Evolutionary conservation across 495 filamentous ascomycete genomes (phyloP).

Genomic region (Penicillium roqueforti): DNA sequence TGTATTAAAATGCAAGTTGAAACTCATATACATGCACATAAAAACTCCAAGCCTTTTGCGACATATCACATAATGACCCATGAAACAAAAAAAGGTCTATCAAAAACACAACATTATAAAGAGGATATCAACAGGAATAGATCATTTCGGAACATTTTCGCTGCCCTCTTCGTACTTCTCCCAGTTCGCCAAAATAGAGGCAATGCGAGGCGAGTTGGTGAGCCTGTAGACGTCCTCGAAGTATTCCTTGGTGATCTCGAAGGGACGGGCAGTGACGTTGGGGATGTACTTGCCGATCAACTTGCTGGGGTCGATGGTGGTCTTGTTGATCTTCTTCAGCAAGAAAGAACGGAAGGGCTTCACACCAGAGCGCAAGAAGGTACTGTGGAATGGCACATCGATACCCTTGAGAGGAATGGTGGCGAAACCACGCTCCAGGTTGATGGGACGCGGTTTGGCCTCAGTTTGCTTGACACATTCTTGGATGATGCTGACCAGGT

Average conservation of each 20-base stretch:
- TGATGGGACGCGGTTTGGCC: slow-evolving; percentile 79
- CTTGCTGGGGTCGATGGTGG: slow-evolving; percentile 93
- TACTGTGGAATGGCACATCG: slow-evolving; percentile 98
- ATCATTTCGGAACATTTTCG: slow-evolving; percentile 22
- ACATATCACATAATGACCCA: slow-evolving; percentile 33
- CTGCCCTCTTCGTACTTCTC: slow-evolving; percentile 57
- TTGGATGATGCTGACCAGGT: slow-evolving; percentile 79
- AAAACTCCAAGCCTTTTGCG: slow-evolving; percentile 12
- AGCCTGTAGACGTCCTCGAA: slow-evolving; percentile 96
- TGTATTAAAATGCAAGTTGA: background rate
- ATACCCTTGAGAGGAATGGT: slow-evolving; percentile 96
- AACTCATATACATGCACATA: slow-evolving; percentile 10
- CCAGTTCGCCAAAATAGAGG: slow-evolving; percentile 82
- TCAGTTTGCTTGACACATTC: slow-evolving; percentile 81
- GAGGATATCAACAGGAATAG: slow-evolving; percentile 23
- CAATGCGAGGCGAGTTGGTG: slow-evolving; percentile 90
- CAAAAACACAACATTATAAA: slow-evolving; percentile 18
- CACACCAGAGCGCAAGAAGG: slow-evolving; percentile 93
- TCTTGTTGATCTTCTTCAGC: slow-evolving; percentile 99
- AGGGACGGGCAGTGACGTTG: slow-evolving; percentile 93
- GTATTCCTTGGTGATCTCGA: slow-evolving; percentile 95
- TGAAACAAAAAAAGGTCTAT: slow-evolving; percentile 18
- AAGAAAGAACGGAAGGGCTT: slow-evolving; percentile 97
- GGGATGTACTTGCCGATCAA: slow-evolving; percentile 98
- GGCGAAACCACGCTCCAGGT: slow-evolving; percentile 89